Conservation (phyloP, 1,284 basidiomycete species). For the Clitocybe nebularis region DNA sequence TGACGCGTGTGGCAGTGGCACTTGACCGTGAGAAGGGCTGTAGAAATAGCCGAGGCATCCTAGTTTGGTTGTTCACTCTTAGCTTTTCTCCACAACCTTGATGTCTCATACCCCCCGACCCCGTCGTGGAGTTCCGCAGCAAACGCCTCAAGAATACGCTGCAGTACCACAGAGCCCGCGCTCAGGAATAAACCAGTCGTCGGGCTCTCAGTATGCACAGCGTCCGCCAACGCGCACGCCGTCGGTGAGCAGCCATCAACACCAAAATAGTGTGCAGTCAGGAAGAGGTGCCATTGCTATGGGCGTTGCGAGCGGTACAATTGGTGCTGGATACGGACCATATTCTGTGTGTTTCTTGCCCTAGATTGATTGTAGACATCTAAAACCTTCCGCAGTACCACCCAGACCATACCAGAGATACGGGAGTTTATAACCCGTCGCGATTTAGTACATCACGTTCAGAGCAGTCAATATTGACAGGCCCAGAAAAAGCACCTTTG, state of each 20-base stretch:
- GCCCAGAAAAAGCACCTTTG: constrained; percentile 33
- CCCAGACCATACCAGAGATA: constrained; percentile 42
- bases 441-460: constrained; percentile 63
- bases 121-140: constrained; percentile 27
- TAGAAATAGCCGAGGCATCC: constrained; percentile 2
- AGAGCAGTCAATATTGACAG: constrained; percentile 46
- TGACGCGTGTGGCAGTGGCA: not conserved
- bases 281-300: constrained; percentile 56
- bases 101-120: constrained; percentile 32
- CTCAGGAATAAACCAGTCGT: constrained; percentile 6
- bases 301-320: constrained; percentile 67
- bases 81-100: constrained; percentile 20
- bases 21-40: constrained; percentile 16
- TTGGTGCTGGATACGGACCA: constrained; percentile 74
- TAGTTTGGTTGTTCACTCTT: constrained; percentile 7
- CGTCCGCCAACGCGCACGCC: constrained; percentile 23
- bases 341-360: constrained; percentile 59
- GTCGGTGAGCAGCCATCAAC: constrained; percentile 22
- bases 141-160: constrained; percentile 29
- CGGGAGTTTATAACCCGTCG: constrained; percentile 40
- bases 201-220: constrained; percentile 15
- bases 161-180: constrained; percentile 32
- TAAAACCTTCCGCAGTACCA: constrained; percentile 45
- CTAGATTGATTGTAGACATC: constrained; percentile 2
- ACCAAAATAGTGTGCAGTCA: constrained; percentile 27